phyloP scores from a whole-genome alignment of 306 rosid species.

The Cicer cuneatum region DNA sequence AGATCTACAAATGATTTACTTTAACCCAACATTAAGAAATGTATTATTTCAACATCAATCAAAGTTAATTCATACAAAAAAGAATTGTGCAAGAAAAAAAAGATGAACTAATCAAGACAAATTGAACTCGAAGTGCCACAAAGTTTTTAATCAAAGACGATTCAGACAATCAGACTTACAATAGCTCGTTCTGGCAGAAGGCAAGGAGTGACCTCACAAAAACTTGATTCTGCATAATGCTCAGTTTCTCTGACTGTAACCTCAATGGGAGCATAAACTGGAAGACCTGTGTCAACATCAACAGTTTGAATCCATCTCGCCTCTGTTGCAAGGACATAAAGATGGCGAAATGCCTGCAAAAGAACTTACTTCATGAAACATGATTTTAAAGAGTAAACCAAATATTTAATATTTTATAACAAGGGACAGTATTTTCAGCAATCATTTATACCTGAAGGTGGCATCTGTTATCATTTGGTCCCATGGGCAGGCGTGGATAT shows the following conservation, averaged over 20 bases:
- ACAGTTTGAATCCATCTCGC: conserved; percentile 98
- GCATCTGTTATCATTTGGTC: conserved; percentile 94
- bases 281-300: conserved; percentile 95
- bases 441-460: conserved; percentile 85
- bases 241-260: conserved; percentile 85
- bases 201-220: conserved; percentile 95
- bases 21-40: conserved; percentile 32
- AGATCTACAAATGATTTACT: conserved; percentile 36
- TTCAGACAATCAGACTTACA: conserved; percentile 60
- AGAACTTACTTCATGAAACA: conserved; percentile 45
- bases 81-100: background rate
- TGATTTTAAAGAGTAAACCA: conserved; percentile 21
- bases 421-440: conserved; percentile 23
- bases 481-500: conserved; percentile 94
- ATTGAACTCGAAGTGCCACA: conserved; percentile 36
- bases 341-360: conserved; percentile 93
- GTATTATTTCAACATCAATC: conserved; percentile 39
- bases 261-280: conserved; percentile 93
- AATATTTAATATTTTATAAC: background rate
- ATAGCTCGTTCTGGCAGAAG: conserved; percentile 88
- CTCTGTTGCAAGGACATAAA: conserved; percentile 93
- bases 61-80: conserved; percentile 9
- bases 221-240: conserved; percentile 91
- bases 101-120: conserved; percentile 28
- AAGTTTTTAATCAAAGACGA: conserved; percentile 34